Percentiles rank a stretch among this genome's conserved stretches.
Evolutionary conservation across 2,329 filamentous ascomycete genomes (phyloP).

Genomic region (Scorias spongiosa): DNA sequence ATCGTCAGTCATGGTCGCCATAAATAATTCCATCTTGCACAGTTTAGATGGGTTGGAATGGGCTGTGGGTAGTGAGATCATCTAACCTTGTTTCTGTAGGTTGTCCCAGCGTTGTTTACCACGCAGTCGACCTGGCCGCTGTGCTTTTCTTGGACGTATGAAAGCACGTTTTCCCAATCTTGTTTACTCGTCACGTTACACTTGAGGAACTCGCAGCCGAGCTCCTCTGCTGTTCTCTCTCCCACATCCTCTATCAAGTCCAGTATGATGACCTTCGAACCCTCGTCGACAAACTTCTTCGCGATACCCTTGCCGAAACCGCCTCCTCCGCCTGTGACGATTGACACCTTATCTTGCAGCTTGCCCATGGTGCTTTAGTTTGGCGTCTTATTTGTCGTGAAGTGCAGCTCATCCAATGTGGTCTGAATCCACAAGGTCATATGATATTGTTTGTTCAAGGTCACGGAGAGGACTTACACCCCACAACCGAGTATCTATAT

Average conservation of each 20-base stretch:
- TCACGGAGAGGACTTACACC: too few relatives aligned
- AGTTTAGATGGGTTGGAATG: not conserved
- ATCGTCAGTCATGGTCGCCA: not conserved
- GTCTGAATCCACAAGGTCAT: too few relatives aligned
- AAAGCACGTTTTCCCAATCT: conserved; percentile 39
- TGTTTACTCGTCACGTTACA: conserved; percentile 39
- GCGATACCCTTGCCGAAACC: conserved; percentile 51
- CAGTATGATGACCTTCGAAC: conserved; percentile 45
- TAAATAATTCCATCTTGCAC: not conserved
- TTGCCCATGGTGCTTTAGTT: conserved; percentile 12
- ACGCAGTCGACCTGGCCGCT: conserved; percentile 42
- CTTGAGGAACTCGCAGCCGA: conserved; percentile 27
- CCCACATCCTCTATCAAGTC: conserved; percentile 44
- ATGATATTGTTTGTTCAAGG: too few relatives aligned
- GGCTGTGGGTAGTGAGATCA: not conserved
- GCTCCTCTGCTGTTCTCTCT: conserved; percentile 32
- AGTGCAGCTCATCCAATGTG: too few relatives aligned
- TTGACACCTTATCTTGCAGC: conserved; percentile 39
- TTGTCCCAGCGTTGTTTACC: conserved; percentile 46
- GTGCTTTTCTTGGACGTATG: conserved; percentile 25
- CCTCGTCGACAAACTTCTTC: conserved; percentile 43
- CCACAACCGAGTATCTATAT: too few relatives aligned
- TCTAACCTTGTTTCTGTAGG: conserved; percentile 40
- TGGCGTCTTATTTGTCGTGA: too few relatives aligned
- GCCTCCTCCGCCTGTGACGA: conserved; percentile 44